Percentiles rank a stretch among this genome's conserved stretches.
phyloP scores from a whole-genome alignment of 2,329 filamentous ascomycete species.

The Plenodomus lindquistii region DNA sequence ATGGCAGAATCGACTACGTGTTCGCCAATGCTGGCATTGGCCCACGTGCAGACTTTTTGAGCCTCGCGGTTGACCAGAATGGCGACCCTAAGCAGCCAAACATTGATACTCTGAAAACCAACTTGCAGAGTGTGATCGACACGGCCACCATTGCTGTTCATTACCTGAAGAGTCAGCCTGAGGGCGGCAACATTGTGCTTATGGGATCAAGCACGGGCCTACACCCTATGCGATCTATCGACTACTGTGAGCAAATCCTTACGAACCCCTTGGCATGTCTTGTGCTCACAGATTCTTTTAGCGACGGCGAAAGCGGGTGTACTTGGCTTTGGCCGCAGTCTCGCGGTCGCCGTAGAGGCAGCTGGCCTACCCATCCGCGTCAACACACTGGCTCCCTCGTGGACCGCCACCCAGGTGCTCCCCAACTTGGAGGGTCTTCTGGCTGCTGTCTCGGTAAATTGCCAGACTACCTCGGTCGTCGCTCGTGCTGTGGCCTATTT shows the following conservation, averaged over 20 bases:
- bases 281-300: slow-evolving; percentile 18
- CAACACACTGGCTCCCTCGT: slow-evolving; percentile 60
- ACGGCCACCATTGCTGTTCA: slow-evolving; percentile 55
- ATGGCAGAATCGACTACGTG: slow-evolving; percentile 52
- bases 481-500: slow-evolving; percentile 55
- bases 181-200: slow-evolving; percentile 59
- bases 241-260: slow-evolving; percentile 52
- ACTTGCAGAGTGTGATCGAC: slow-evolving; percentile 55
- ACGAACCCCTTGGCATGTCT: not conserved
- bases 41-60: slow-evolving; percentile 53
- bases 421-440: slow-evolving; percentile 49
- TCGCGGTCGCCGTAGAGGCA: slow-evolving; percentile 45
- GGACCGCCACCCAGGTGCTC: slow-evolving; percentile 58
- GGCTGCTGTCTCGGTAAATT: slow-evolving; percentile 35
- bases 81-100: slow-evolving; percentile 55
- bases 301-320: slow-evolving; percentile 60
- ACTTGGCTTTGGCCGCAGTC: slow-evolving; percentile 57
- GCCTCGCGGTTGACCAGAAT: slow-evolving; percentile 53
- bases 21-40: slow-evolving; percentile 61
- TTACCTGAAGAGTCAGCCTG: slow-evolving; percentile 54
- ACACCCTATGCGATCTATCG: slow-evolving; percentile 55
- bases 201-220: slow-evolving; percentile 57
- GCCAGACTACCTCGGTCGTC: slow-evolving; percentile 53
- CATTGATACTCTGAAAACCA: slow-evolving; percentile 53
- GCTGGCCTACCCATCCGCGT: slow-evolving; percentile 55